Conservation (phyloP, 75 land plant species). For the Larix kaempferi region DNA sequence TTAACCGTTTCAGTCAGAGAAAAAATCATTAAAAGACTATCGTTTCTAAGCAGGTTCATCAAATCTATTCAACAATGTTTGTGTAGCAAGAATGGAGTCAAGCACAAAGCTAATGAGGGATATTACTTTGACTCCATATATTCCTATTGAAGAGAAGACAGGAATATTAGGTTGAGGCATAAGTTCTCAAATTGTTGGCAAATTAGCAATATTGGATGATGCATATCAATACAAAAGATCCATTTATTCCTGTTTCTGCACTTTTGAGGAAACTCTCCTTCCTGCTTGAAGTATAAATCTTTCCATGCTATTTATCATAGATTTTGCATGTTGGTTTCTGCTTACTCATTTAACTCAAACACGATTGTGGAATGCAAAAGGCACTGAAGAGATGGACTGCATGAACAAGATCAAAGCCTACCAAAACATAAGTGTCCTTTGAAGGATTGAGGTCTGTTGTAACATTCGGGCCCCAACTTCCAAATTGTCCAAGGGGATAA, state of each 20-base stretch:
- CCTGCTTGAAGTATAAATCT: background rate
- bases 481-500: constrained; percentile 88
- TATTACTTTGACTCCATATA: background rate
- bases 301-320: background rate
- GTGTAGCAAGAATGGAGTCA: too few species aligned
- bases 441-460: constrained; percentile 67
- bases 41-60: too few species aligned
- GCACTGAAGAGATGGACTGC: background rate
- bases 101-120: background rate
- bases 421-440: constrained; percentile 94
- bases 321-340: background rate
- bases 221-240: background rate
- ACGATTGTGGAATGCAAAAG: background rate
- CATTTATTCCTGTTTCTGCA: background rate
- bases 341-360: background rate
- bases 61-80: too few species aligned
- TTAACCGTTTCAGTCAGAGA: too few species aligned
- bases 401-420: constrained; percentile 17
- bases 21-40: too few species aligned
- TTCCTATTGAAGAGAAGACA: background rate
- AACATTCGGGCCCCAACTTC: constrained; percentile 88
- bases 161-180: background rate
- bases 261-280: background rate
- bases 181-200: background rate
- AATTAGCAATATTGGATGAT: background rate